Conservation (phyloP, 108 stramenopile species). For the Epithemia pelagica region DNA sequence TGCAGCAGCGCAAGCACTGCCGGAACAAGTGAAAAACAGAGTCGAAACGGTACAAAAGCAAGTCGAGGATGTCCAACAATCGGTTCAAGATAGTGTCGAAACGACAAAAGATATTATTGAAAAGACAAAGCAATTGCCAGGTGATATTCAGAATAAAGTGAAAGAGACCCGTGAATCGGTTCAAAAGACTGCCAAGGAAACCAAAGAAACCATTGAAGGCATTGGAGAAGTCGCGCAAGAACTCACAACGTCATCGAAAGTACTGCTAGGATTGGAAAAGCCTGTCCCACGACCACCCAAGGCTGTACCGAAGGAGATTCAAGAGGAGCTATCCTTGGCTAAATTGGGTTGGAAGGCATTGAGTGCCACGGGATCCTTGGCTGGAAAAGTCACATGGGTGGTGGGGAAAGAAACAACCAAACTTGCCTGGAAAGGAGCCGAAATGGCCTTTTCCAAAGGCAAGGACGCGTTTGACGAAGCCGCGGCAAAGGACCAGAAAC, state of each 20-base stretch:
- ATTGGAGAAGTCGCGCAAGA: conserved; percentile 8
- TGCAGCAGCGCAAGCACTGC: conserved; percentile 2
- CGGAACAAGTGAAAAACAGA: not conserved
- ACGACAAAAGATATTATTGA: conserved; percentile 10
- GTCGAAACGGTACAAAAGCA: conserved; percentile 5
- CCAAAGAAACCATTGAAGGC: conserved; percentile 5
- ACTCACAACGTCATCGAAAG: conserved; percentile 13
- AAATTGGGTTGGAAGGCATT: not conserved
- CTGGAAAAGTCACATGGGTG: conserved; percentile 1
- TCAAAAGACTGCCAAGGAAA: conserved; percentile 6
- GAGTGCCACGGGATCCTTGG: not conserved
- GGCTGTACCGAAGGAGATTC: conserved; percentile 6
- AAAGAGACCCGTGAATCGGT: not conserved
- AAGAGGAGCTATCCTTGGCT: not conserved
- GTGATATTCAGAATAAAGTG: not conserved
- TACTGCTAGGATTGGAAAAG: conserved; percentile 25
- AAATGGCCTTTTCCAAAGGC: not conserved
- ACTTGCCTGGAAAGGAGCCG: not conserved
- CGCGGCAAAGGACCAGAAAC: not conserved
- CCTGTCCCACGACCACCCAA: conserved; percentile 29
- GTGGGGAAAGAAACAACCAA: not conserved
- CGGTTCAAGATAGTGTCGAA: conserved; percentile 14
- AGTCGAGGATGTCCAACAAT: conserved; percentile 10
- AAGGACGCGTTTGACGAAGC: not conserved
- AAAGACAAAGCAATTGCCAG: conserved; percentile 1